A percentile compares a stretch with the other conserved stretches of the same genome.
These are phyloP conservation scores for Pestalotiopsis sp. DNA, from an alignment of 2,329 filamentous ascomycete species.

Conservation along the genomic window DNA sequence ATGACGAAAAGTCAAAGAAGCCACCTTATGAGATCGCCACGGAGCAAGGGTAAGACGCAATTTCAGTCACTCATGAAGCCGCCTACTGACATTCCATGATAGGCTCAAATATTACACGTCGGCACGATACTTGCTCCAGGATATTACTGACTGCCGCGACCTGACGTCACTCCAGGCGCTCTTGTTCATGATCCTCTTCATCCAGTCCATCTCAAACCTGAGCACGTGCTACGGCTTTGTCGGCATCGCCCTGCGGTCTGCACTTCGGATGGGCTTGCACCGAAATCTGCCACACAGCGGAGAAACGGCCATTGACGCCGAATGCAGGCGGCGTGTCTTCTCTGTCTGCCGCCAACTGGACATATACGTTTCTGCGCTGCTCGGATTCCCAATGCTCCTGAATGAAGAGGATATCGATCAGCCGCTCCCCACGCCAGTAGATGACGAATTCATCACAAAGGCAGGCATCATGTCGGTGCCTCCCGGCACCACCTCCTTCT, in stretches of 20 bases:
- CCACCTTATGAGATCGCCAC: constrained; percentile 43
- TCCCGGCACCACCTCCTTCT: constrained; percentile 58
- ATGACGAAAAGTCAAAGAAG: constrained; percentile 23
- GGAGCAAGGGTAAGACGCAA: constrained; percentile 51
- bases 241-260: constrained; percentile 74
- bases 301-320: constrained; percentile 64
- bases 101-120: constrained; percentile 77
- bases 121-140: constrained; percentile 66
- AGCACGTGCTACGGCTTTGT: constrained; percentile 81
- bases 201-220: constrained; percentile 78
- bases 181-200: constrained; percentile 78
- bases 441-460: constrained; percentile 68
- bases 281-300: constrained; percentile 68
- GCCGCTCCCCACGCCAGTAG: constrained; percentile 63
- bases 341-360: constrained; percentile 73
- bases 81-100: constrained; percentile 9
- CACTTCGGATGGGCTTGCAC: constrained; percentile 78
- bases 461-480: constrained; percentile 59
- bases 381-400: constrained; percentile 67
- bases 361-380: constrained; percentile 68
- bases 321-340: constrained; percentile 66
- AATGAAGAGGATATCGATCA: constrained; percentile 69
- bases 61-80: not conserved
- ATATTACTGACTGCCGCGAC: constrained; percentile 72
- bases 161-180: constrained; percentile 75